Conservation (phyloP, 768 basidiomycete species). For the Panaeolus cyanescens region DNA sequence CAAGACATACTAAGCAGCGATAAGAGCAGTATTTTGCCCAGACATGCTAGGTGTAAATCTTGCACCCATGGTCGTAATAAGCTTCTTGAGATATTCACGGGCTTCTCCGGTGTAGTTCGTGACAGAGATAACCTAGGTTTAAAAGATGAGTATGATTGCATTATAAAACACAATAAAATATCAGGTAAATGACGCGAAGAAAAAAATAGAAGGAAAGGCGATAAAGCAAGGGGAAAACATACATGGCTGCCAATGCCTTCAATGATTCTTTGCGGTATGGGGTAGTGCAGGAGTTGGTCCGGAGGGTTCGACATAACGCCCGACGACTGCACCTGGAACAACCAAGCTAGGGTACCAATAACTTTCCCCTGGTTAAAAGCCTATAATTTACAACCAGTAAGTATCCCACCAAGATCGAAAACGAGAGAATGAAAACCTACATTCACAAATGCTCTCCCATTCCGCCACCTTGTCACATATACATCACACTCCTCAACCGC, state of each 20-base stretch:
- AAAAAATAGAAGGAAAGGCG: conserved; percentile 5
- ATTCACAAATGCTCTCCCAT: conserved; percentile 69
- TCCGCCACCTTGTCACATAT: conserved; percentile 68
- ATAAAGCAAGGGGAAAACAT: conserved; percentile 21
- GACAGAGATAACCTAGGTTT: conserved; percentile 78
- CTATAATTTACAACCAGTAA: conserved; percentile 33
- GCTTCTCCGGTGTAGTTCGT: conserved; percentile 89
- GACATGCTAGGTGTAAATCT: conserved; percentile 84
- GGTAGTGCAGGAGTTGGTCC: conserved; percentile 84
- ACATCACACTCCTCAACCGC: conserved; percentile 62
- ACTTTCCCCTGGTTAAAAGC: conserved; percentile 59
- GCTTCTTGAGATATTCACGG: conserved; percentile 84
- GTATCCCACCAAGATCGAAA: background rate
- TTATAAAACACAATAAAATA: background rate
- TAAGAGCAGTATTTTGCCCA: conserved; percentile 72
- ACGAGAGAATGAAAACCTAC: conserved; percentile 39
- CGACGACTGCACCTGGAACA: conserved; percentile 74
- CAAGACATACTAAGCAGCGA: conserved; percentile 76
- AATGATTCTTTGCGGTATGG: conserved; percentile 63
- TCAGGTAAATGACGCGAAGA: background rate
- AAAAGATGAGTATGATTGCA: background rate
- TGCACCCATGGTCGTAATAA: conserved; percentile 78
- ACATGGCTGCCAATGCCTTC: conserved; percentile 65
- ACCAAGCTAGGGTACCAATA: conserved; percentile 82
- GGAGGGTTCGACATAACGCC: conserved; percentile 63